Percentiles rank a stretch among this genome's conserved stretches.
Evolutionary conservation across 176 grass and related monocot species (phyloP).

Genomic region (Poa pratensis): DNA sequence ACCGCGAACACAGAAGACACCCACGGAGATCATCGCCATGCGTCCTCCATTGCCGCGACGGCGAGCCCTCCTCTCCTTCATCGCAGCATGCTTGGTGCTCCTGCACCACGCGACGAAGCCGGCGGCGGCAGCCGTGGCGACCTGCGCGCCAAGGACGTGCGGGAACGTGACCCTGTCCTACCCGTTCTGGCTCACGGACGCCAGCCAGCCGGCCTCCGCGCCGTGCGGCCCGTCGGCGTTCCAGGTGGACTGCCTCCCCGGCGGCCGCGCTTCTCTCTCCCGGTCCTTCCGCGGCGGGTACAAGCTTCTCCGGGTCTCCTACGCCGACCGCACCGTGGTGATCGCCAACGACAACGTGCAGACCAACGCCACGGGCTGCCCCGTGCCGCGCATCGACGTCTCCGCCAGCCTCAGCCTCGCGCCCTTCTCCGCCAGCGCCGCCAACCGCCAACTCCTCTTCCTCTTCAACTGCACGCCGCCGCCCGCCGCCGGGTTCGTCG

Average conservation of each 20-base stretch:
- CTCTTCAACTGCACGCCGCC: slow-evolving; percentile 51
- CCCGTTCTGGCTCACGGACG: slow-evolving; percentile 58
- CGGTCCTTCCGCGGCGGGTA: slow-evolving; percentile 34
- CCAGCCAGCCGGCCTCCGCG: neutral
- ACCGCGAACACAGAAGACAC: neutral
- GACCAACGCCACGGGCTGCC: slow-evolving; percentile 41
- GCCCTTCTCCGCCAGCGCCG: slow-evolving; percentile 37
- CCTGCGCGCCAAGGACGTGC: slow-evolving; percentile 38
- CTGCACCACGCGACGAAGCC: neutral
- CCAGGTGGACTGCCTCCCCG: slow-evolving; percentile 38
- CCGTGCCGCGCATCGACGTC: slow-evolving; percentile 42
- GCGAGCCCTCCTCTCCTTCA: neutral
- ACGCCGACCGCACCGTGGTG: slow-evolving; percentile 41
- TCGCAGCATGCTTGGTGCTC: neutral
- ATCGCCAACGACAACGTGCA: slow-evolving; percentile 48
- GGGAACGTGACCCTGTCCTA: slow-evolving; percentile 53
- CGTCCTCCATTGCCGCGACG: neutral
- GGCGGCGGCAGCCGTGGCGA: neutral
- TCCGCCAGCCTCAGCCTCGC: slow-evolving; percentile 51
- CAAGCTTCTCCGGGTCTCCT: slow-evolving; percentile 52
- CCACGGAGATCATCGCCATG: neutral
- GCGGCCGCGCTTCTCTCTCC: neutral
- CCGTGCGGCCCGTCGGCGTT: slow-evolving; percentile 57
- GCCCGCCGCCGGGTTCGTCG: neutral
- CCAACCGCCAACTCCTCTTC: slow-evolving; percentile 61